Percentiles rank a stretch among this genome's conserved stretches.
Conservation (phyloP, 139 green algal species). For the Tetraselmis striata region DNA sequence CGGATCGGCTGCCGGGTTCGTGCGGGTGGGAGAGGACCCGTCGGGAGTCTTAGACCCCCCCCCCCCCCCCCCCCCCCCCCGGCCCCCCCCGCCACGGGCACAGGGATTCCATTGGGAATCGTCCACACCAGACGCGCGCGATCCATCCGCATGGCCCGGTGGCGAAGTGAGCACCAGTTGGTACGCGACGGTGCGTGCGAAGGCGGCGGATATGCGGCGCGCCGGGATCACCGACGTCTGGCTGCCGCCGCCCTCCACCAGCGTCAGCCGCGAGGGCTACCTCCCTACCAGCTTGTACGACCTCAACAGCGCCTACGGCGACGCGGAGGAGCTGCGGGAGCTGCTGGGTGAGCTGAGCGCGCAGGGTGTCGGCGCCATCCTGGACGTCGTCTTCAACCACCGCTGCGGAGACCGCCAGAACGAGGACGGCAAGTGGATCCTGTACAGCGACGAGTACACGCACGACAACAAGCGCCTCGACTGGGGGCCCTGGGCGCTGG, state of each 20-base stretch:
- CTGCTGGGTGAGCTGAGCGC: slow-evolving; percentile 9
- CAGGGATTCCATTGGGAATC: slow-evolving; percentile 19
- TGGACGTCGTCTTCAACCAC: slow-evolving; percentile 26
- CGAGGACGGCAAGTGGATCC: slow-evolving; percentile 26
- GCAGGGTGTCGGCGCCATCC: slow-evolving; percentile 15
- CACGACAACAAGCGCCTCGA: slow-evolving; percentile 16
- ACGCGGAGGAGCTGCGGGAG: slow-evolving; percentile 1
- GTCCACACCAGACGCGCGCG: slow-evolving; percentile 8
- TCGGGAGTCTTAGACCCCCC: too few species aligned
- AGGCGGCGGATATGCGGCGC: slow-evolving; percentile 19
- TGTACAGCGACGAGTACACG: slow-evolving; percentile 22
- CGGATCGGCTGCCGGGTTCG: too few species aligned
- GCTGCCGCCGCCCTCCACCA: slow-evolving; percentile 11
- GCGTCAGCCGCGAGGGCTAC: slow-evolving; percentile 17
- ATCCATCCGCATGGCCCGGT: slow-evolving; percentile 9
- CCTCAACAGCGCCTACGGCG: slow-evolving; percentile 22
- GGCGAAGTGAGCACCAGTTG: slow-evolving; percentile 6
- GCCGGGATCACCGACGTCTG: slow-evolving; percentile 19
- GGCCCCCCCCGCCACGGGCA: too few species aligned
- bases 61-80: too few species aligned
- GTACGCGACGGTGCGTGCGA: slow-evolving; percentile 21
- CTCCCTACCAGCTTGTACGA: slow-evolving; percentile 26
- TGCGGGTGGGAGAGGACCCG: background rate
- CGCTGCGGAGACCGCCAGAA: slow-evolving; percentile 19
- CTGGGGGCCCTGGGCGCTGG: slow-evolving; percentile 17